These are phyloP conservation scores for Lojkania enalia DNA, from an alignment of 2,329 filamentous ascomycete species.

Conservation along the genomic window DNA sequence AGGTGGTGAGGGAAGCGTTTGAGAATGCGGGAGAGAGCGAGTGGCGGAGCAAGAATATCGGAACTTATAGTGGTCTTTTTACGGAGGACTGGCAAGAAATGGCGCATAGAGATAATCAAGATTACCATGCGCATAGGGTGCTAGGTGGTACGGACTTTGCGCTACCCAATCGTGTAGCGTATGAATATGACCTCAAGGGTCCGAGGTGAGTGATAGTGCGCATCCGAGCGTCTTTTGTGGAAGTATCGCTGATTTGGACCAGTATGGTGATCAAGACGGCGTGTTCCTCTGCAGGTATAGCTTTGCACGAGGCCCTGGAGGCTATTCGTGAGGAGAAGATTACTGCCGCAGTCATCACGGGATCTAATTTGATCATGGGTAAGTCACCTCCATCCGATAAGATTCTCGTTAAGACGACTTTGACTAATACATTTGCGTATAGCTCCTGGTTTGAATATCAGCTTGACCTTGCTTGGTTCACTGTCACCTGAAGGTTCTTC, in stretches of 20 bases:
- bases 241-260: neutral
- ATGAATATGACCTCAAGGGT: conserved; percentile 16
- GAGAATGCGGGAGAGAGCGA: conserved; percentile 30
- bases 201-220: conserved; percentile 14
- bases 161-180: conserved; percentile 7
- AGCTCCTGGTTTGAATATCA: conserved; percentile 5
- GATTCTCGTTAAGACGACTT: too few species aligned
- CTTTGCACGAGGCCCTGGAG: conserved; percentile 38
- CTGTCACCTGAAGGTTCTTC: neutral
- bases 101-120: neutral
- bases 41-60: conserved; percentile 31
- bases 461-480: conserved; percentile 8
- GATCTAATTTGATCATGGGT: conserved; percentile 38
- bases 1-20: conserved; percentile 37
- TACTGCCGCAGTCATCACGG: conserved; percentile 38
- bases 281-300: neutral
- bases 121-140: neutral
- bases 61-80: conserved; percentile 36
- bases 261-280: neutral
- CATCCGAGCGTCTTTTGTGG: too few species aligned
- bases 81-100: conserved; percentile 1
- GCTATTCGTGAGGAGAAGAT: conserved; percentile 26
- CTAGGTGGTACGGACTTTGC: neutral
- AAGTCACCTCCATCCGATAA: too few species aligned
- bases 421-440: too few species aligned